A percentile compares a stretch with the other conserved stretches of the same genome.
Conservation (phyloP, 2,329 filamentous ascomycete species). For the Cordyceps farinosa region DNA sequence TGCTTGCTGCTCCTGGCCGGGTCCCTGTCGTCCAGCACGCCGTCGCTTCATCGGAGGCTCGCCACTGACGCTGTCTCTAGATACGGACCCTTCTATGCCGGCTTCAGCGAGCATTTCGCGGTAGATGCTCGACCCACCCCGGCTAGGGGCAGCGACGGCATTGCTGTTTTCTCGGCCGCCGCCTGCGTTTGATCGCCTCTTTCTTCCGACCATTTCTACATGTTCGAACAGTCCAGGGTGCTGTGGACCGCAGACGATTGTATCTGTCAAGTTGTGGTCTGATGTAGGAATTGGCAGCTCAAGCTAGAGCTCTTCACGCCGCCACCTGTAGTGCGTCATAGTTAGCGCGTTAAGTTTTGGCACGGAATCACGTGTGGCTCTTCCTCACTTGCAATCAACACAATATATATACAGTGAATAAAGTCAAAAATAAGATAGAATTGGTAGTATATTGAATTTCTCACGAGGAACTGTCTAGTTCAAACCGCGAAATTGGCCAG, state of each 20-base stretch:
- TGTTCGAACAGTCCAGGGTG: background rate
- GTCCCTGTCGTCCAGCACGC: constrained; percentile 24
- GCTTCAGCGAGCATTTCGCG: constrained; percentile 48
- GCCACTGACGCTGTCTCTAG: constrained; percentile 24
- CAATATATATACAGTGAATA: background rate
- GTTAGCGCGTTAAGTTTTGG: constrained; percentile 2
- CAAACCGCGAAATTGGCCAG: constrained; percentile 1
- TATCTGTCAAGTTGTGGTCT: background rate
- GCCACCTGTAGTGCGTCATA: constrained; percentile 27
- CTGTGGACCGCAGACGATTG: constrained; percentile 7
- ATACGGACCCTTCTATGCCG: constrained; percentile 33
- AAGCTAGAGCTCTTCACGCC: constrained; percentile 18
- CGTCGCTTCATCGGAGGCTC: constrained; percentile 42
- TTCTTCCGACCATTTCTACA: constrained; percentile 32
- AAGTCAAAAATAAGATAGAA: background rate
- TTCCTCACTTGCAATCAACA: background rate
- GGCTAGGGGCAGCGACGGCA: constrained; percentile 10
- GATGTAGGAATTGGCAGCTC: background rate
- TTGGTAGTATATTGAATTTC: constrained; percentile 13
- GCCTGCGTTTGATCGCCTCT: constrained; percentile 25
- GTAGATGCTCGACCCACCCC: constrained; percentile 40
- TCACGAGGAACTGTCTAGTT: constrained; percentile 18
- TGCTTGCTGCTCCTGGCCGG: background rate
- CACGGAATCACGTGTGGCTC: constrained; percentile 22
- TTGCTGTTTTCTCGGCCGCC: constrained; percentile 18